Evolutionary conservation across 2,329 filamentous ascomycete species (phyloP).

Genomic region (Elsinoe australis): DNA sequence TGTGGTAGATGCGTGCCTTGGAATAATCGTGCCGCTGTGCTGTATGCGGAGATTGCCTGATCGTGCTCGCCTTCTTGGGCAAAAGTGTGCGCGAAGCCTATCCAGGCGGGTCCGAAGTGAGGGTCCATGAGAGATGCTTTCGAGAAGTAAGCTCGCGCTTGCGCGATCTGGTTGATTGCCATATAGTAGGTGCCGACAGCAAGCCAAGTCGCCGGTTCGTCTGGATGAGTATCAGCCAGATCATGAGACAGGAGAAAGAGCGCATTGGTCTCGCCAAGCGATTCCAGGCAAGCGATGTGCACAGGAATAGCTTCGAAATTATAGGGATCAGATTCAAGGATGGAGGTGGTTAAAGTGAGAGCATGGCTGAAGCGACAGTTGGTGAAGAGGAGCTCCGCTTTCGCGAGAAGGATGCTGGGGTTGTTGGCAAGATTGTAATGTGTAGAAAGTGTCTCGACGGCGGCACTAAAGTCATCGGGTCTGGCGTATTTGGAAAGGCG

Average conservation of each 20-base stretch:
- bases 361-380: conserved; percentile 90
- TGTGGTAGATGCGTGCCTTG: conserved; percentile 95
- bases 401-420: conserved; percentile 80
- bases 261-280: conserved; percentile 77
- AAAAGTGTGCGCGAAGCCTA: conserved; percentile 97
- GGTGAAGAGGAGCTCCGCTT: conserved; percentile 86
- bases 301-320: conserved; percentile 84
- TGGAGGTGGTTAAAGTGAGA: conserved; percentile 70
- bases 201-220: conserved; percentile 86
- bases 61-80: conserved; percentile 96
- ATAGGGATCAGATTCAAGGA: conserved; percentile 77
- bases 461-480: conserved; percentile 70
- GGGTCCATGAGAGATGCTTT: conserved; percentile 97
- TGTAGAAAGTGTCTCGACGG: conserved; percentile 83
- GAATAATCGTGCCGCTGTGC: conserved; percentile 86
- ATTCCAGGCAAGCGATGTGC: conserved; percentile 83
- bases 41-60: conserved; percentile 95
- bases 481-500: conserved; percentile 92
- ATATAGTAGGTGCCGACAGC: conserved; percentile 96
- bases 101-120: conserved; percentile 96
- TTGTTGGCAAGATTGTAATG: conserved; percentile 85
- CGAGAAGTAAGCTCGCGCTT: conserved; percentile 91
- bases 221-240: conserved; percentile 81
- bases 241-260: conserved; percentile 90
- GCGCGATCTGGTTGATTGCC: conserved; percentile 77